Evolutionary conservation across 768 basidiomycete species (phyloP).

Genomic region (Suillus luteus): DNA sequence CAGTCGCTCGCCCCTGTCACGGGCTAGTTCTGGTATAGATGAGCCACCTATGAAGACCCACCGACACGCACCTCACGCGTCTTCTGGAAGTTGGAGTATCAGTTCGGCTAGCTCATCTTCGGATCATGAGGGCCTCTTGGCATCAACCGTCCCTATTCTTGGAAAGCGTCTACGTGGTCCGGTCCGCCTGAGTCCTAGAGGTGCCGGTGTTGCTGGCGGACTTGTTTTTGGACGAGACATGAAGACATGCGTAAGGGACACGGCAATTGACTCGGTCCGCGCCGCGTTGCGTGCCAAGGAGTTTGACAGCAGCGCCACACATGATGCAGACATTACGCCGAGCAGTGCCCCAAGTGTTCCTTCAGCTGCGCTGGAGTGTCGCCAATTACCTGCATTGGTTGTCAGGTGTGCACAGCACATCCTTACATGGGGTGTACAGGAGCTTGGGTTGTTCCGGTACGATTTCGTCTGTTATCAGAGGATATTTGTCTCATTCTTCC

Average conservation of each 20-base stretch:
- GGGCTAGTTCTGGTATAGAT: constrained; percentile 44
- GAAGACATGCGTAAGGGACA: constrained; percentile 54
- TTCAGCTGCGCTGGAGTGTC: constrained; percentile 42
- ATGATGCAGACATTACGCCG: background rate
- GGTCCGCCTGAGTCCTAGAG: constrained; percentile 36
- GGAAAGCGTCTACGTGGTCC: constrained; percentile 62
- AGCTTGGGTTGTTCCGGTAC: constrained; percentile 85
- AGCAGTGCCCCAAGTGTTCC: constrained; percentile 20
- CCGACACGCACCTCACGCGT: constrained; percentile 58
- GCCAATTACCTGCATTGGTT: constrained; percentile 71
- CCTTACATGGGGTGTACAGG: constrained; percentile 79
- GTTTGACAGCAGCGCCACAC: constrained; percentile 6
- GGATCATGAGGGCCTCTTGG: constrained; percentile 45
- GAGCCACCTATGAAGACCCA: constrained; percentile 20
- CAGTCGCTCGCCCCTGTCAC: constrained; percentile 35
- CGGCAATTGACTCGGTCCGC: constrained; percentile 43
- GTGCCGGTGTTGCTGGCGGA: constrained; percentile 42
- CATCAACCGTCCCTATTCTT: constrained; percentile 48
- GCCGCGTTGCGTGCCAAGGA: constrained; percentile 11
- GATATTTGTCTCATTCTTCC: constrained; percentile 14
- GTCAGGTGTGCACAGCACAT: constrained; percentile 84
- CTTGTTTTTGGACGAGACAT: constrained; percentile 71
- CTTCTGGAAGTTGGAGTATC: constrained; percentile 61
- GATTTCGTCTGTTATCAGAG: constrained; percentile 24
- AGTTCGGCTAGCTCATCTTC: constrained; percentile 52